Evolutionary conservation across 2,329 filamentous ascomycete species (phyloP), one percentile per base, ranked within the genome.

Genomic region (Verticillium longisporum): DNA sequence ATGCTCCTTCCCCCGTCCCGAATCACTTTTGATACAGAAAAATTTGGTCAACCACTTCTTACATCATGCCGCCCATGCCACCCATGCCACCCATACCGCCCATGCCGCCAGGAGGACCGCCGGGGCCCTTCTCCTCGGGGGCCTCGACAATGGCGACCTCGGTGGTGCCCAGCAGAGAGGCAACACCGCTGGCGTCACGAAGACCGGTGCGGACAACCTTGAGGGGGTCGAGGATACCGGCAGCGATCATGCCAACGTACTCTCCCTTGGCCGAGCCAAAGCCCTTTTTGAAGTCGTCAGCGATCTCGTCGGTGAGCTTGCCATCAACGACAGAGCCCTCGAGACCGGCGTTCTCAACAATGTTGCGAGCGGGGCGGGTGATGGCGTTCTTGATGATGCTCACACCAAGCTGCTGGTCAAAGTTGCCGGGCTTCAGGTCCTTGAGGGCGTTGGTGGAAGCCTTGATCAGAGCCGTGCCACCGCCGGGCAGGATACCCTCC

Each of bases 161-260:
- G 63, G 95, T 99, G 67, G 95, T 99, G 74, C 95, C 95, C 64
- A 99, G 90, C 64, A 99, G 87, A 60, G 94, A 98, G 60, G 95
- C 95, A 70, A 99, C 95, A 79, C 95, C 95, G 73, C 89, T 94
- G 69, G 95, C 95, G 71, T 99, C 95, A 72, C 93, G 86, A 62
- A 99, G 88, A 72, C 92, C 94, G 66, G 95, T 99, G 72, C 95
- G 92, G 73, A 99, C 95, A 69, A 99, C 95, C 90, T 99, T 99
- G 85, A 99, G 90, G 67, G 95, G 95, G 77, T 99, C 95, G 63
- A 99, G 90, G 77, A 99, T 99, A 89, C 95, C 95, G 68, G 92
- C 87, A 65, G 85, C 77, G 73, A 99, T 97, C 95, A 99, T 98
- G 83, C 99, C 94, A 68, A 97, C 92, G 80, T 97, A 99, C 83